A percentile compares a stretch with the other conserved stretches of the same genome.
Conservation (phyloP, 768 basidiomycete genomes). For the Infundibulicybe gibba region DNA sequence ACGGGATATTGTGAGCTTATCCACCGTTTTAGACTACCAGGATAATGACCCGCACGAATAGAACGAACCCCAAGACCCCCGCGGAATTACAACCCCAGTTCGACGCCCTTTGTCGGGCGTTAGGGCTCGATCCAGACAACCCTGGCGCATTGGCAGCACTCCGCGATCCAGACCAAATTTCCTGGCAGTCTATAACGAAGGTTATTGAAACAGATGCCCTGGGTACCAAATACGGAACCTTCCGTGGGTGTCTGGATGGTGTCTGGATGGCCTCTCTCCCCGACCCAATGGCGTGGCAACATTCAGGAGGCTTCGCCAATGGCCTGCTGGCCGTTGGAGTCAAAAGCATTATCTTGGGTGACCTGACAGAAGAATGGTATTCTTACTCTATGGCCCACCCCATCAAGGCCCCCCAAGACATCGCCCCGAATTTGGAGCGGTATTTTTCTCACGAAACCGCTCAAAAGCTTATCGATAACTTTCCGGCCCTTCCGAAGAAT, state of each 20-base stretch:
- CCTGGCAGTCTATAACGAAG: slow-evolving; percentile 47
- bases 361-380: slow-evolving; percentile 75
- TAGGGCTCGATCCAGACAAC: slow-evolving; percentile 51
- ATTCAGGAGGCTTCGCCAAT: slow-evolving; percentile 52
- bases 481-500: slow-evolving; percentile 33
- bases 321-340: slow-evolving; percentile 56
- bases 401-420: slow-evolving; percentile 43
- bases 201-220: slow-evolving; percentile 56
- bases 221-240: slow-evolving; percentile 56
- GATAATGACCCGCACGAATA: slow-evolving; percentile 10
- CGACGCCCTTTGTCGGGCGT: slow-evolving; percentile 51
- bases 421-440: slow-evolving; percentile 53
- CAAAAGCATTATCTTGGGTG: slow-evolving; percentile 60
- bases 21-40: not conserved
- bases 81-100: slow-evolving; percentile 60
- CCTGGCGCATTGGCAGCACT: slow-evolving; percentile 48
- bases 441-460: slow-evolving; percentile 55
- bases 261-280: slow-evolving; percentile 52
- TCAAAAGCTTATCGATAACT: slow-evolving; percentile 38
- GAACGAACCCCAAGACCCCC: slow-evolving; percentile 57
- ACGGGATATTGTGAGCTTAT: slow-evolving; percentile 60
- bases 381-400: slow-evolving; percentile 71
- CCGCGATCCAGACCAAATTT: slow-evolving; percentile 41
- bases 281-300: slow-evolving; percentile 68
- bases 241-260: slow-evolving; percentile 61